Base-by-base conservation (phyloP, 2,329 filamentous ascomycete species). In the Ceratocystis albifundus region DNA sequence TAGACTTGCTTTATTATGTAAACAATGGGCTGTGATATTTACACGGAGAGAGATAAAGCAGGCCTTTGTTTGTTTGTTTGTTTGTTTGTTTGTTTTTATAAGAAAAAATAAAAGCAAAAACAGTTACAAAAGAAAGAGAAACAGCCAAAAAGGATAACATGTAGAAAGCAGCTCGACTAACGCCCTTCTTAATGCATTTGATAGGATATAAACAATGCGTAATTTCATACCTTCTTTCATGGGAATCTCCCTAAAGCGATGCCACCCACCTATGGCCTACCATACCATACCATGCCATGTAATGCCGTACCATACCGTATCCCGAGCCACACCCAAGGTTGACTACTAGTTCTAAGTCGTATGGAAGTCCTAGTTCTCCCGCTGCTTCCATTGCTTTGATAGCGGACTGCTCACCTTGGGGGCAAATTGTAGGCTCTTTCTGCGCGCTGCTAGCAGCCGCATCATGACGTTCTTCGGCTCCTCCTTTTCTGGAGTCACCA, bases 371-470 rank as follows among this genome's bases (percentile, higher is more conserved):
- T 48, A 61, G 28, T 45, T n/a, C 17, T 50, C 62, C 36, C 61
- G 59, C 69, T 70, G 75, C 55, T 72, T 75, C 82, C 82, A 85
- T 30, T 80, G 77, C 71, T 79, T 83, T 30, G 84, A 81, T 70
- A 92, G 76, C 1, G 88, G 89, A 74, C 88, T 92, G 20, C 82
- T 86, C 67, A 90, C 77, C 75, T 88, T 88, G 36, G 88, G 89
- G 41, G 87, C 87, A 77, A 86, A 90, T 72, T 89, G 87, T 74
- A 90, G 74, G 72, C 87, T 93, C 82, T 89, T 90, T 68, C 89
- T 80, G 68, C 88, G 80, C 0, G 88, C 88, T 10, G 86, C 84
- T 80, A 89, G 84, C 68, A 92, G 76, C 61, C 85, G 80, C 75
- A 83, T 80, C 69, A 84, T 76, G 66, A 88, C 78, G 22, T 77